Base-by-base conservation (phyloP, 345 rosid species). In the Lepidium aucheri region DNA sequence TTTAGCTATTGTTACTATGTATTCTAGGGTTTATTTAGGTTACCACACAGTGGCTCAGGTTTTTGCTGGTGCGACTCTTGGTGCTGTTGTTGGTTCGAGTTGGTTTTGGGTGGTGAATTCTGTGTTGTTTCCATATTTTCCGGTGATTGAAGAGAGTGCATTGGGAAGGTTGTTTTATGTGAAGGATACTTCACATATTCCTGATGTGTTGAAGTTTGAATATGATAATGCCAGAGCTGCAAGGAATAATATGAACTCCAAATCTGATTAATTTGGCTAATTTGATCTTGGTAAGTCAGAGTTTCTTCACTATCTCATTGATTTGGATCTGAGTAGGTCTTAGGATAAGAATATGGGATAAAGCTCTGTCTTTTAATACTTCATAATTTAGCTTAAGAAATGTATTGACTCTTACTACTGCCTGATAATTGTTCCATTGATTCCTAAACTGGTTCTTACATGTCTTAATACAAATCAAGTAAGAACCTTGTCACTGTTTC, bases 111-210 rank as follows among this genome's bases (percentile, higher is more conserved):
- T 89, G 6, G 95, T 94, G 64, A 85, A 91, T 74, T 63, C 76
- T 13, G 69, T 78, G 41, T 10, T 89, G 35, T 67, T 41, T 67
- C 50, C 69, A 7, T 82, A 76, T 72, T 91, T 94, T 57, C 88
- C 89, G 24, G 65, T 73, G 68, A 88, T 94, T 45, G 99, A 94
- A 45, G 93, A 89, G 73, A 91, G 95, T 67, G 61, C 54, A 4
- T 55, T 89, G 30, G 97, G 99, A 80, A 85, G 87, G 76, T 62
- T 59, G 77, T 76, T 94, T 11, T 87, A 76, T 79, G 77, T 89
- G 36, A 94, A 94, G 82, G 99, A 94, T 74, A 94, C 96, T 68
- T 94, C 99, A 9, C 97, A 94, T 77, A 85, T 94, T 60, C 77
- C 72, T 30, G 78, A 94, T 68, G 91, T 87, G 55, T 82, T 91